Evolutionary conservation across 257 asterid genomes (phyloP).

Genomic region (Plantago major): DNA sequence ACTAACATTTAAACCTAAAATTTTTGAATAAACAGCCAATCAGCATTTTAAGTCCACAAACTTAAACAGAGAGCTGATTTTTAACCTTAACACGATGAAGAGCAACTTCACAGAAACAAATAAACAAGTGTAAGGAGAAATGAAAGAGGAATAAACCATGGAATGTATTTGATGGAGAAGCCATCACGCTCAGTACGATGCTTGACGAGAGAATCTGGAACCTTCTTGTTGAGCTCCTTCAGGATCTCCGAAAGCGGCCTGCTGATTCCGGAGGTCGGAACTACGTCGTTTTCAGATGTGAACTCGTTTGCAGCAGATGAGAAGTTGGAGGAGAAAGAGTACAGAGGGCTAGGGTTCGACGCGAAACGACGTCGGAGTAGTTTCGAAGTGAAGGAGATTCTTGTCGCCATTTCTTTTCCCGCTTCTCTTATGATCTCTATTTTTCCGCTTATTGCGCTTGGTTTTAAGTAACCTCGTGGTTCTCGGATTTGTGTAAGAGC

Average conservation of each 20-base stretch:
- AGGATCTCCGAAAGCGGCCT: constrained; percentile 63
- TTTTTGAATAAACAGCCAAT: not conserved
- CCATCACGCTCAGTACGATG: constrained; percentile 42
- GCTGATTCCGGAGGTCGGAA: constrained; percentile 54
- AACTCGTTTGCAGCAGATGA: not conserved
- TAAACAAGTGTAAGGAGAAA: not conserved
- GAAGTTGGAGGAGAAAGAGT: not conserved
- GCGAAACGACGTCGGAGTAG: too few species aligned
- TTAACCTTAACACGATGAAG: not conserved
- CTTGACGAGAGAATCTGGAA: constrained; percentile 64
- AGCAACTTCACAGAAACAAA: not conserved
- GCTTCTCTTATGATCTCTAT: too few species aligned
- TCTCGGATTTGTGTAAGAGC: too few species aligned
- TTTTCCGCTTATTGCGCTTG: too few species aligned
- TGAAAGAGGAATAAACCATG: constrained; percentile 44
- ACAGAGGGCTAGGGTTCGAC: too few species aligned
- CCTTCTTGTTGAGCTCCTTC: constrained; percentile 73
- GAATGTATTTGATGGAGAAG: constrained; percentile 56
- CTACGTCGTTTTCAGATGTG: constrained; percentile 26
- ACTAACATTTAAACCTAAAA: not conserved
- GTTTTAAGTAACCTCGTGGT: too few species aligned
- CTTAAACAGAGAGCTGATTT: not conserved
- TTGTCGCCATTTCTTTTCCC: too few species aligned
- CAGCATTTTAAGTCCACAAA: too few species aligned
- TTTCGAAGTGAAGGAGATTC: too few species aligned